These are phyloP conservation scores for Myxozyma neglecta DNA, from an alignment of 805 yeast genomes.

Conservation along the genomic window DNA sequence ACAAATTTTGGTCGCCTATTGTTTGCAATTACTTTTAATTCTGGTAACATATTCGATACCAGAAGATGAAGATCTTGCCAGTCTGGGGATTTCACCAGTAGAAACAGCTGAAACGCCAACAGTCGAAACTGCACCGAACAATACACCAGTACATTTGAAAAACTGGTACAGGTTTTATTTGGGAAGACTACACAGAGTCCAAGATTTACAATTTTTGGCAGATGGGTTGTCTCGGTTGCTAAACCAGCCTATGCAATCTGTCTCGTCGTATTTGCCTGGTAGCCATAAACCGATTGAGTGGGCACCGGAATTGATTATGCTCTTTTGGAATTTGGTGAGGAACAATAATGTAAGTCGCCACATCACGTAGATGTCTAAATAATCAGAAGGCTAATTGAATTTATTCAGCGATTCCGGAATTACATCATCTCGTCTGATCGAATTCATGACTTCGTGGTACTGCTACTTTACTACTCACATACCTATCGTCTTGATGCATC, in stretches of 20 bases:
- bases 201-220: constrained; percentile 41
- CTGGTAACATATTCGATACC: constrained; percentile 69
- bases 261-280: constrained; percentile 37
- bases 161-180: constrained; percentile 40
- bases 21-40: constrained; percentile 62
- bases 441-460: constrained; percentile 55
- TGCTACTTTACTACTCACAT: constrained; percentile 58
- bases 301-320: constrained; percentile 58
- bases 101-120: constrained; percentile 4
- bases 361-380: neutral
- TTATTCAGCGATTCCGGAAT: constrained; percentile 36
- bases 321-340: constrained; percentile 76
- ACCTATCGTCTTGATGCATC: constrained; percentile 45
- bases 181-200: constrained; percentile 39
- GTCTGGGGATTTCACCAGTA: constrained; percentile 11
- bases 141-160: constrained; percentile 4
- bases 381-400: neutral
- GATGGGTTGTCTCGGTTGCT: constrained; percentile 38
- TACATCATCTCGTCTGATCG: constrained; percentile 47
- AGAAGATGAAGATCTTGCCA: constrained; percentile 15
- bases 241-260: constrained; percentile 45
- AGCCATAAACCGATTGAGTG: constrained; percentile 40
- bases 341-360: constrained; percentile 51
- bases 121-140: constrained; percentile 3
- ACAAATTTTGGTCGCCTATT: constrained; percentile 46